Conservation (phyloP, 768 basidiomycete species). For the Trametes elegans region DNA sequence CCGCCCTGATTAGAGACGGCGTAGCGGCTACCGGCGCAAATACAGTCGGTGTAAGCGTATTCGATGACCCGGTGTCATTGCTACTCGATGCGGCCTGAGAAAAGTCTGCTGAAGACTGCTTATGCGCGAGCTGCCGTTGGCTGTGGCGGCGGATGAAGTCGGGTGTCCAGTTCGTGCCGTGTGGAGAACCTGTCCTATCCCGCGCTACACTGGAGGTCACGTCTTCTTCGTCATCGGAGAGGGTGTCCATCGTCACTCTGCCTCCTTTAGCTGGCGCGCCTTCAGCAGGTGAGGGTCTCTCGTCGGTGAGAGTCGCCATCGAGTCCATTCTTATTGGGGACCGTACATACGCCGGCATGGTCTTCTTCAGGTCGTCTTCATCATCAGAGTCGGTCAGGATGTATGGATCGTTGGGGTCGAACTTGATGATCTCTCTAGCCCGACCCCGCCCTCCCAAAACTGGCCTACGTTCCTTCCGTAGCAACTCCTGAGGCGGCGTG, state of each 20-base stretch:
- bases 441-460: slow-evolving; percentile 29
- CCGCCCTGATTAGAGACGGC: slow-evolving; percentile 59
- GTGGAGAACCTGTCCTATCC: not conserved
- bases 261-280: not conserved
- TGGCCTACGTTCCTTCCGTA: slow-evolving; percentile 18
- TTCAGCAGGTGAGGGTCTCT: slow-evolving; percentile 2
- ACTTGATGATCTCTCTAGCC: slow-evolving; percentile 41
- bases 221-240: slow-evolving; percentile 35
- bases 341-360: slow-evolving; percentile 15
- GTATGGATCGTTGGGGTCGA: slow-evolving; percentile 31
- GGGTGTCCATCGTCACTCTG: not conserved
- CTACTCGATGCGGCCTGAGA: slow-evolving; percentile 23
- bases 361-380: slow-evolving; percentile 34
- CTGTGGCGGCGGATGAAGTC: slow-evolving; percentile 46
- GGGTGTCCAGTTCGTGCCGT: slow-evolving; percentile 44
- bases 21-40: slow-evolving; percentile 54
- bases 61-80: slow-evolving; percentile 12
- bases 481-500: slow-evolving; percentile 18
- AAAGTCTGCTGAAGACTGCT: slow-evolving; percentile 24
- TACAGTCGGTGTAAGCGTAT: slow-evolving; percentile 20
- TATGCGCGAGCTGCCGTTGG: slow-evolving; percentile 10
- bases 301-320: slow-evolving; percentile 27
- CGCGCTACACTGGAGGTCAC: slow-evolving; percentile 15
- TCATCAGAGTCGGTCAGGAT: slow-evolving; percentile 23
- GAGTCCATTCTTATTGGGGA: slow-evolving; percentile 22